Evolutionary conservation across 768 basidiomycete genomes (phyloP).

Genomic region (Boletus tylopilopsis): DNA sequence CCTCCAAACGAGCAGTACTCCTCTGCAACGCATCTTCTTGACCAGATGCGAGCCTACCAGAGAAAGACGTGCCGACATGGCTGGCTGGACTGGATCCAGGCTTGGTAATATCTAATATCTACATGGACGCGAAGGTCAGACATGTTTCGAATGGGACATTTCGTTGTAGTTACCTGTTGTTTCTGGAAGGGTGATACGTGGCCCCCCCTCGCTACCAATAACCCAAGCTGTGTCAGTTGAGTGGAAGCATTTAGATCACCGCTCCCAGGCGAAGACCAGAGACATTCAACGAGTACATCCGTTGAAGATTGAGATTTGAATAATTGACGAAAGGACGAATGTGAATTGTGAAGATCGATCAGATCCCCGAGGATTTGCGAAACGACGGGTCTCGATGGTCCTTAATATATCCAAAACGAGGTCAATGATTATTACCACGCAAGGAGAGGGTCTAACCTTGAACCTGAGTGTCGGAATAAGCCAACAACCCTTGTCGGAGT

Average conservation of each 20-base stretch:
- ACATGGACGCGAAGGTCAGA: neutral
- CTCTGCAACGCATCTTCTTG: conserved; percentile 49
- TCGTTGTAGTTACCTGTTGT: conserved; percentile 54
- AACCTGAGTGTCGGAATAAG: conserved; percentile 23
- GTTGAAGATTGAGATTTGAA: conserved; percentile 73
- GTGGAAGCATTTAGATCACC: conserved; percentile 42
- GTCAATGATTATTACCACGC: neutral
- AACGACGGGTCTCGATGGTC: conserved; percentile 17
- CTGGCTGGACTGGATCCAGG: conserved; percentile 9
- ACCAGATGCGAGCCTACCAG: conserved; percentile 17
- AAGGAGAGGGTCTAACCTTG: conserved; percentile 9
- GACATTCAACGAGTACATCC: conserved; percentile 62
- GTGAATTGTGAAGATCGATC: conserved; percentile 63
- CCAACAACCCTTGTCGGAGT: conserved; percentile 52
- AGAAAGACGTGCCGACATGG: neutral
- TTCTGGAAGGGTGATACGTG: conserved; percentile 63
- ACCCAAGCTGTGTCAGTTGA: conserved; percentile 66
- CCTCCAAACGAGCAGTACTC: conserved; percentile 56
- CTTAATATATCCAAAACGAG: conserved; percentile 13
- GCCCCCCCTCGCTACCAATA: conserved; percentile 64
- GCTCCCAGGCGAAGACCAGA: conserved; percentile 40
- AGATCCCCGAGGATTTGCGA: conserved; percentile 56
- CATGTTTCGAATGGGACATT: neutral
- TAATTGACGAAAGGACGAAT: conserved; percentile 61
- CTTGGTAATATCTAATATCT: conserved; percentile 62